These are phyloP conservation scores for Cinnamomum micranthum DNA, from an alignment of 164 flowering plant species.

Conservation along the genomic window DNA sequence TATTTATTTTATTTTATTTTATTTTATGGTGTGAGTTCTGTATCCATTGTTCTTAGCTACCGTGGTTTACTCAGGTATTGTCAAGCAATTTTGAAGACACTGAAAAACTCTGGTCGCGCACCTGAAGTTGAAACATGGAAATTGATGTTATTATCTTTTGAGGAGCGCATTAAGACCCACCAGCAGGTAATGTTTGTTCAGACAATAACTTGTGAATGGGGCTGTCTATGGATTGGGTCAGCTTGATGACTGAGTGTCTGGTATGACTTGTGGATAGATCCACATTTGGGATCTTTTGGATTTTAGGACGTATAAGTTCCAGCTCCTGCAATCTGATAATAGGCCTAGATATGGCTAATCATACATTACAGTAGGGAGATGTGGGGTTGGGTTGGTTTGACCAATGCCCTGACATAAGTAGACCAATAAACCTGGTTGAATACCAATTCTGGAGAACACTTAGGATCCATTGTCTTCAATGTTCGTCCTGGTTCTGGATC, in stretches of 20 bases:
- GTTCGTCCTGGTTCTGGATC: background rate
- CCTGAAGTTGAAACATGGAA: constrained; percentile 80
- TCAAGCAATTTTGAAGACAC: constrained; percentile 66
- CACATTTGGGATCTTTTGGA: background rate
- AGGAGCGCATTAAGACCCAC: constrained; percentile 78
- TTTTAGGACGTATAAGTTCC: background rate
- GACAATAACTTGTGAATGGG: background rate
- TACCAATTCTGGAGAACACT: background rate
- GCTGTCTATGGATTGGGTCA: background rate
- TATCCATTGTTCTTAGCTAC: background rate
- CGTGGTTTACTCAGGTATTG: constrained; percentile 60
- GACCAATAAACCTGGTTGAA: background rate
- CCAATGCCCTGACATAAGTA: too few species aligned
- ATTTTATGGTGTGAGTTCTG: background rate
- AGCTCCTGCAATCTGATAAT: background rate
- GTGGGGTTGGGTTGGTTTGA: background rate
- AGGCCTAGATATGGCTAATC: background rate
- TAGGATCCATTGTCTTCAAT: background rate
- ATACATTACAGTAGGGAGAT: background rate
- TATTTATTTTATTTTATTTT: background rate
- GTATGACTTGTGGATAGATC: background rate
- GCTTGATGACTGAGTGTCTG: background rate
- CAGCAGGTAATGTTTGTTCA: constrained; percentile 63
- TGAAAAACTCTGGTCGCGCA: constrained; percentile 72
- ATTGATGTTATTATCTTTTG: constrained; percentile 62